Evolutionary conservation across 1,284 basidiomycete genomes (phyloP).

Genomic region (Malassezia sp.): DNA sequence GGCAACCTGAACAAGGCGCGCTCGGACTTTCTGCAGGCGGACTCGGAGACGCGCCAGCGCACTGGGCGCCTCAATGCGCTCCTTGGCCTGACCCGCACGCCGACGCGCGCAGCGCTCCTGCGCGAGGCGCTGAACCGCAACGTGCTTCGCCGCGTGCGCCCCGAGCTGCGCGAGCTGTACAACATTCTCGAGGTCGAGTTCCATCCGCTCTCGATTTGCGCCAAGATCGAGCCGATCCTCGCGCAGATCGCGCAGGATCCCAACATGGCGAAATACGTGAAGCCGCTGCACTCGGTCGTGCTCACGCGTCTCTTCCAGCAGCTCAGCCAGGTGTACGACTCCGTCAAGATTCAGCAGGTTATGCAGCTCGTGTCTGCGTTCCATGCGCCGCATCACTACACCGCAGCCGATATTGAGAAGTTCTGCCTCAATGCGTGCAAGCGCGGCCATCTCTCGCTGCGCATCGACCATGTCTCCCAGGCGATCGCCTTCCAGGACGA

Average conservation of each 20-base stretch:
- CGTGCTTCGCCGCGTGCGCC: conserved; percentile 67
- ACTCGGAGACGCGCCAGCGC: conserved; percentile 51
- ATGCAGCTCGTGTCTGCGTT: conserved; percentile 44
- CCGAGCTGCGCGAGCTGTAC: conserved; percentile 71
- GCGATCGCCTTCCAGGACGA: conserved; percentile 78
- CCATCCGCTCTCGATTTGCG: conserved; percentile 80
- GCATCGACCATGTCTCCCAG: conserved; percentile 77
- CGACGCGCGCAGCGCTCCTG: conserved; percentile 73
- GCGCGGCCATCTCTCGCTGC: conserved; percentile 74
- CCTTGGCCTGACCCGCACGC: conserved; percentile 71
- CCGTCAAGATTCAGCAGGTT: conserved; percentile 55
- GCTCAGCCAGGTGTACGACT: conserved; percentile 85
- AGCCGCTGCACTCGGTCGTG: conserved; percentile 80
- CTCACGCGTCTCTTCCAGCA: conserved; percentile 87
- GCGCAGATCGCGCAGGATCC: conserved; percentile 45
- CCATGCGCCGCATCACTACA: conserved; percentile 42
- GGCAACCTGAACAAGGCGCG: conserved; percentile 52
- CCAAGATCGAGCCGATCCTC: conserved; percentile 71
- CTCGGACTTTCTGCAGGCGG: conserved; percentile 55
- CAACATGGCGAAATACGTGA: conserved; percentile 57
- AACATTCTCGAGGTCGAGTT: conserved; percentile 85
- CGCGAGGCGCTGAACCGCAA: conserved; percentile 55
- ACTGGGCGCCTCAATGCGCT: conserved; percentile 70
- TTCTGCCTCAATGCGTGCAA: conserved; percentile 87
- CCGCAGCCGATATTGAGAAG: conserved; percentile 47